These are phyloP conservation scores for Suhomyces chickasaworum DNA, from an alignment of 1,139 yeast species.

Conservation along the genomic window DNA sequence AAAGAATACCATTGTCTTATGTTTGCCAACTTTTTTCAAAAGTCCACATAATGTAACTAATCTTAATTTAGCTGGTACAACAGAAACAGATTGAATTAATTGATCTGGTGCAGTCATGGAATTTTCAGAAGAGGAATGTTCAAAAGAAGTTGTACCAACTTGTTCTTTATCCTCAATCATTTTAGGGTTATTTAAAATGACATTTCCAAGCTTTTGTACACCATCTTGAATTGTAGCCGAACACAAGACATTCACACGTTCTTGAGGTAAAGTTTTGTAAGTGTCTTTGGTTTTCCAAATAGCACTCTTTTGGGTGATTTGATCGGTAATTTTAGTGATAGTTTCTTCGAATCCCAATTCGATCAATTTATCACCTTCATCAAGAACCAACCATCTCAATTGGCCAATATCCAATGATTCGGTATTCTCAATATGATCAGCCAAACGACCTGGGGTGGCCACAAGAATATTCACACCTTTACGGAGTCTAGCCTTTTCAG, in stretches of 20 bases:
- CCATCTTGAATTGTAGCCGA: conserved; percentile 90
- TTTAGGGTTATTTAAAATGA: conserved; percentile 70
- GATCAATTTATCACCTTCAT: conserved; percentile 94
- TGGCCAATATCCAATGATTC: conserved; percentile 65
- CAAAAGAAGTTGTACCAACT: conserved; percentile 42
- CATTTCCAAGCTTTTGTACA: conserved; percentile 78
- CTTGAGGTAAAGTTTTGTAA: conserved; percentile 63
- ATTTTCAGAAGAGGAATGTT: conserved; percentile 34
- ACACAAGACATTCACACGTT: conserved; percentile 79
- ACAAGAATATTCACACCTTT: conserved; percentile 88
- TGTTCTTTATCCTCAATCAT: conserved; percentile 45
- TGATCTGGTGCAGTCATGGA: conserved; percentile 79
- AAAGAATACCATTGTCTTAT: conserved; percentile 78
- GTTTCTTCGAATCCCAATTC: conserved; percentile 97
- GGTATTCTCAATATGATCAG: conserved; percentile 92
- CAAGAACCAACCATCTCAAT: conserved; percentile 80
- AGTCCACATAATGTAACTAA: conserved; percentile 76
- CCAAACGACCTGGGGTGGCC: conserved; percentile 90
- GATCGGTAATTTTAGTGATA: conserved; percentile 68
- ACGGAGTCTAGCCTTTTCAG: conserved; percentile 86
- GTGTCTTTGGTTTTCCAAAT: conserved; percentile 40
- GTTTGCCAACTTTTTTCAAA: conserved; percentile 47
- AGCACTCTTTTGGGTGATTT: conserved; percentile 49
- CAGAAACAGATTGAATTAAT: conserved; percentile 70
- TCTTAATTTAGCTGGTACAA: conserved; percentile 90